Percentiles rank a stretch among this genome's conserved stretches.
Conservation (phyloP, 1,139 yeast species). For the Kodamaea plutei region DNA sequence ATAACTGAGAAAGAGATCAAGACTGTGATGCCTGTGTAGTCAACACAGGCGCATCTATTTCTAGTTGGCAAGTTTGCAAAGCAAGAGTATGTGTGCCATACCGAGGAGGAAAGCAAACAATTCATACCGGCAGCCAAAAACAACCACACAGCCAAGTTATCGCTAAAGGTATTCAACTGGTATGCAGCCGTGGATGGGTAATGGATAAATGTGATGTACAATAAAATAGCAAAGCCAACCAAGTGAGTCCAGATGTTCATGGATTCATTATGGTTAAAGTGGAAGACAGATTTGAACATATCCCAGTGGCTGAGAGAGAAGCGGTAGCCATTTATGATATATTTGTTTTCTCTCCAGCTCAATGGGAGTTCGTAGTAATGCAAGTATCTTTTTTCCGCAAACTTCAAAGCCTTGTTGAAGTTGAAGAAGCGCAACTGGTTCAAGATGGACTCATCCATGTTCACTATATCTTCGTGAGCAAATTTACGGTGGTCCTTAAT, state of each 20-base stretch:
- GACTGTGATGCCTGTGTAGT: constrained; percentile 90
- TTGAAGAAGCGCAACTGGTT: constrained; percentile 44
- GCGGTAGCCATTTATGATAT: constrained; percentile 78
- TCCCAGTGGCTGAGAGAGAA: constrained; percentile 64
- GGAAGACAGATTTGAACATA: constrained; percentile 55
- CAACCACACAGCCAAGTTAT: constrained; percentile 53
- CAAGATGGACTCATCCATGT: constrained; percentile 20
- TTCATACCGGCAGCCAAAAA: constrained; percentile 71
- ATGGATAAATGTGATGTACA: constrained; percentile 53
- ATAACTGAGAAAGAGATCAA: constrained; percentile 87
- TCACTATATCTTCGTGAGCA: constrained; percentile 2
- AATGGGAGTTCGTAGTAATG: constrained; percentile 87
- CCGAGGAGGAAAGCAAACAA: constrained; percentile 72
- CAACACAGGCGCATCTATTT: constrained; percentile 83
- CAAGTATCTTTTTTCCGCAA: constrained; percentile 52
- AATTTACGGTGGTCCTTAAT: constrained; percentile 29
- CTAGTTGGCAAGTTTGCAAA: constrained; percentile 64
- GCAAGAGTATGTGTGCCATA: constrained; percentile 92
- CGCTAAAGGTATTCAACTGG: constrained; percentile 36
- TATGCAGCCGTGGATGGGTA: constrained; percentile 55
- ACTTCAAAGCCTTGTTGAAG: constrained; percentile 54
- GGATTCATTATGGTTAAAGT: constrained; percentile 76
- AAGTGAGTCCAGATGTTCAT: constrained; percentile 94
- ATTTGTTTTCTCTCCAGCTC: constrained; percentile 92
- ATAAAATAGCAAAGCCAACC: constrained; percentile 57